A percentile compares a stretch with the other conserved stretches of the same genome.
Evolutionary conservation across 331 rosid species (phyloP).

Genomic region (Rhamnella rubrinervis): DNA sequence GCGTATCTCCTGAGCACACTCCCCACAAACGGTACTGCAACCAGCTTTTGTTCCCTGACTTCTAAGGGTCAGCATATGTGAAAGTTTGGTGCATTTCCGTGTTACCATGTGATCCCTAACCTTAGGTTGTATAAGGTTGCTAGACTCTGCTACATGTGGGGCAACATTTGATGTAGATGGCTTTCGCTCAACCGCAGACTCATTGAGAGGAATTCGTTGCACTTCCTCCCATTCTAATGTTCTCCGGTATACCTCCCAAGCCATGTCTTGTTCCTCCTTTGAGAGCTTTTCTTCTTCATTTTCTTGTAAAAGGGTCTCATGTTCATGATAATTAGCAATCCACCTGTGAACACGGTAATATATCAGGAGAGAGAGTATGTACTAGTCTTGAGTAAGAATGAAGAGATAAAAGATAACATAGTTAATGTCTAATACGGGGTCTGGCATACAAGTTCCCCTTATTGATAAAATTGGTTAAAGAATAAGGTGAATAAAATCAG

Average conservation of each 20-base stretch:
- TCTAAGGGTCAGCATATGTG: constrained; percentile 83
- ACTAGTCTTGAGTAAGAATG: background rate
- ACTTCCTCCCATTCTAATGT: constrained; percentile 93
- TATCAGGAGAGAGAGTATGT: background rate
- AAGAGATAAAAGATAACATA: background rate
- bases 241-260: constrained; percentile 84
- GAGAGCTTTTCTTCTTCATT: constrained; percentile 92
- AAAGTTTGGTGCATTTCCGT: constrained; percentile 85
- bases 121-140: constrained; percentile 29
- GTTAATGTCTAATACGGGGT: no score
- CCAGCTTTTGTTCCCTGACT: constrained; percentile 84
- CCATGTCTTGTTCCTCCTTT: constrained; percentile 98
- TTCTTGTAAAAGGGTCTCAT: constrained; percentile 86
- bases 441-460: no score
- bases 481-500: no score
- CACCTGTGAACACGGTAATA: constrained; percentile 48
- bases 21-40: constrained; percentile 82
- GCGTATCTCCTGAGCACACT: constrained; percentile 82
- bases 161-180: constrained; percentile 29
- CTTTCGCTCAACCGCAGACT: constrained; percentile 43
- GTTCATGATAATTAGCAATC: constrained; percentile 84
- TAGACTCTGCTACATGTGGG: constrained; percentile 27
- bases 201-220: constrained; percentile 58
- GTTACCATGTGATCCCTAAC: constrained; percentile 35
- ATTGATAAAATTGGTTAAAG: no score